Evolutionary conservation across 2,329 filamentous ascomycete genomes (phyloP).

Genomic region (Neophaeococcomyces mojaviensis): DNA sequence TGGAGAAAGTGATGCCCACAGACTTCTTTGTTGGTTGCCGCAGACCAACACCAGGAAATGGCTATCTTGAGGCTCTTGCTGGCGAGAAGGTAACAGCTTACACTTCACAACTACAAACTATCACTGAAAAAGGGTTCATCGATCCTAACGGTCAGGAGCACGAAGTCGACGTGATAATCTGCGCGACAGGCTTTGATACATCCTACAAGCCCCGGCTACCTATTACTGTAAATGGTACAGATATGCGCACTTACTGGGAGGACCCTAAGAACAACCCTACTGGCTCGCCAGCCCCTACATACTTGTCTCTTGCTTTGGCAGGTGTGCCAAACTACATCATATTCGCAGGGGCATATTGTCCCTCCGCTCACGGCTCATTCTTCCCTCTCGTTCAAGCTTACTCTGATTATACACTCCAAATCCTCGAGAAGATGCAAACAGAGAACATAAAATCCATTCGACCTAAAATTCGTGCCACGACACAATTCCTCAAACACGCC

Average conservation of each 20-base stretch:
- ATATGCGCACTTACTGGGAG: conserved; percentile 9
- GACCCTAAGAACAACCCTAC: conserved; percentile 16
- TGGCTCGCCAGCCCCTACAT: conserved; percentile 5
- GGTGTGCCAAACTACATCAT: conserved; percentile 26
- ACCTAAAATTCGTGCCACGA: conserved; percentile 21
- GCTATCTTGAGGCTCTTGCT: conserved; percentile 16
- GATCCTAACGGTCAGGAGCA: conserved; percentile 15
- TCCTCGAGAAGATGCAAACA: conserved; percentile 23
- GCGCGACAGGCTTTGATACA: conserved; percentile 14
- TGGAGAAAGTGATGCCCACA: conserved; percentile 23
- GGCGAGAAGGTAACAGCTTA: conserved; percentile 13
- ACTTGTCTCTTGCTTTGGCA: conserved; percentile 13
- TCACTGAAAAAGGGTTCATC: conserved; percentile 18
- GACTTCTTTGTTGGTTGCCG: conserved; percentile 23
- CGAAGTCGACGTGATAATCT: conserved; percentile 19
- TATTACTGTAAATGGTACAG: conserved; percentile 11
- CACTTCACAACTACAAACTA: conserved; percentile 8
- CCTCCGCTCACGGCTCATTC: conserved; percentile 25
- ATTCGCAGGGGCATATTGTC: conserved; percentile 23
- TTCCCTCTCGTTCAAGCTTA: conserved; percentile 23
- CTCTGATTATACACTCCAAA: conserved; percentile 20
- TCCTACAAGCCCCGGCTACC: conserved; percentile 18
- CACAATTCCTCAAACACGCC: conserved; percentile 32
- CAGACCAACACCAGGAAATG: conserved; percentile 22
- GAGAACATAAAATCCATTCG: conserved; percentile 17